Conservation (phyloP, 2,329 filamentous ascomycete genomes). For the Lachnellula cervina region DNA sequence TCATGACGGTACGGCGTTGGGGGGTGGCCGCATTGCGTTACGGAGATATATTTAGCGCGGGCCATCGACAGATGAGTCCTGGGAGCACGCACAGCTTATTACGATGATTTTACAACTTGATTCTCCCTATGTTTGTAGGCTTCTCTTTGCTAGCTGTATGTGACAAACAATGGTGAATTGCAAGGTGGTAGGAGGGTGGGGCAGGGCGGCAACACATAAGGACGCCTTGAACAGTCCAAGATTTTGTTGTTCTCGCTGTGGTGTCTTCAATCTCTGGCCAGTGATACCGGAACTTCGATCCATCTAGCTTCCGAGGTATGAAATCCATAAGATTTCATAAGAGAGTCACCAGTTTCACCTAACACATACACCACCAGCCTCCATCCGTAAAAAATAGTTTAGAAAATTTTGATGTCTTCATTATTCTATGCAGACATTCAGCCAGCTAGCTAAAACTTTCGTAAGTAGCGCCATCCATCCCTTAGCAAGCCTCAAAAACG, state of each 20-base stretch:
- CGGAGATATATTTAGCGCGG: background rate
- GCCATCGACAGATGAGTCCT: background rate
- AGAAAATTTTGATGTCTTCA: slow-evolving; percentile 7
- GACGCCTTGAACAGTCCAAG: no score
- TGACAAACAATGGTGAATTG: background rate
- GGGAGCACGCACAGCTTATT: background rate
- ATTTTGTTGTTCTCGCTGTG: no score
- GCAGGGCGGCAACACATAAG: background rate
- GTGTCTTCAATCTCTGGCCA: no score
- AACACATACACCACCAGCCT: no score
- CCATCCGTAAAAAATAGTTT: no score
- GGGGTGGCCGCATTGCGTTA: background rate
- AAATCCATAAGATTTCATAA: no score
- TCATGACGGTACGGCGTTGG: background rate
- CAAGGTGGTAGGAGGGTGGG: background rate
- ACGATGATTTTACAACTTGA: background rate
- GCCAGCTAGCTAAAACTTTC: slow-evolving; percentile 11
- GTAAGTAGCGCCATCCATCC: slow-evolving; percentile 12
- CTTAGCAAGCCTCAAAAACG: slow-evolving; percentile 10
- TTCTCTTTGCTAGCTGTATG: no score
- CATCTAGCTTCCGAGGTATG: no score
- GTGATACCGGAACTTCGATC: no score
- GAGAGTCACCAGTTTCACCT: no score
- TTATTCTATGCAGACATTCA: slow-evolving; percentile 16
- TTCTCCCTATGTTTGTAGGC: background rate